Conservation (phyloP, 495 filamentous ascomycete species). For the Annulohypoxylon nitens region DNA sequence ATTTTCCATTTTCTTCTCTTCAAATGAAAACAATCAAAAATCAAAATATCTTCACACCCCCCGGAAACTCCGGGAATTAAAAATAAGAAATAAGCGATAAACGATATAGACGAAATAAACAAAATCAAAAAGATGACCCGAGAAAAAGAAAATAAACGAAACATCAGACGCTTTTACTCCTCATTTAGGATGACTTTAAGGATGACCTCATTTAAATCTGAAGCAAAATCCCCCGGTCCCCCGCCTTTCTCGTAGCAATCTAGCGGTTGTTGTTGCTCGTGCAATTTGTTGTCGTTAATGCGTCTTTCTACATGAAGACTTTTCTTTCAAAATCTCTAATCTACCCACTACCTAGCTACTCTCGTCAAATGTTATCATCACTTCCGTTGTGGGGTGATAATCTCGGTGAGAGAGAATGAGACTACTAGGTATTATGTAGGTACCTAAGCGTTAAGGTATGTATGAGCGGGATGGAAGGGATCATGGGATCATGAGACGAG, state of each 20-base stretch:
- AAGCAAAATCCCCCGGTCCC: constrained; percentile 19
- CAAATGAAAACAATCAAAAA: constrained; percentile 19
- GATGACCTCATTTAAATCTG: constrained; percentile 40
- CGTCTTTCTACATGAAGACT: constrained; percentile 23
- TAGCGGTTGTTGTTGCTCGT: constrained; percentile 15
- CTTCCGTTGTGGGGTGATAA: constrained; percentile 34
- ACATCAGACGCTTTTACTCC: constrained; percentile 17
- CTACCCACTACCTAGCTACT: not conserved
- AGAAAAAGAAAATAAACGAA: constrained; percentile 23
- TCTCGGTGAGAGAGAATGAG: constrained; percentile 31
- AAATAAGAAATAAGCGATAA: too few relatives aligned
- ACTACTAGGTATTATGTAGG: not conserved
- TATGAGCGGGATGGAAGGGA: constrained; percentile 3
- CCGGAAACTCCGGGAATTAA: not conserved
- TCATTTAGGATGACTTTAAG: constrained; percentile 15
- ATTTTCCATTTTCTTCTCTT: not conserved
- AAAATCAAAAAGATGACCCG: constrained; percentile 9
- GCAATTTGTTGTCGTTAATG: constrained; percentile 36
- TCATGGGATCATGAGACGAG: constrained; percentile 9
- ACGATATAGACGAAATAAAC: constrained; percentile 3
- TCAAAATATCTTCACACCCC: constrained; percentile 25
- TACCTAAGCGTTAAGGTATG: too few relatives aligned
- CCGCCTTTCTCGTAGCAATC: constrained; percentile 18
- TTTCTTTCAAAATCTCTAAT: not conserved
- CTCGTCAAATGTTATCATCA: constrained; percentile 10